Percentiles rank a stretch among this genome's conserved stretches.
Conservation (phyloP, 192 early-diverging fungal genomes). For the Haplosporangium gracile region DNA sequence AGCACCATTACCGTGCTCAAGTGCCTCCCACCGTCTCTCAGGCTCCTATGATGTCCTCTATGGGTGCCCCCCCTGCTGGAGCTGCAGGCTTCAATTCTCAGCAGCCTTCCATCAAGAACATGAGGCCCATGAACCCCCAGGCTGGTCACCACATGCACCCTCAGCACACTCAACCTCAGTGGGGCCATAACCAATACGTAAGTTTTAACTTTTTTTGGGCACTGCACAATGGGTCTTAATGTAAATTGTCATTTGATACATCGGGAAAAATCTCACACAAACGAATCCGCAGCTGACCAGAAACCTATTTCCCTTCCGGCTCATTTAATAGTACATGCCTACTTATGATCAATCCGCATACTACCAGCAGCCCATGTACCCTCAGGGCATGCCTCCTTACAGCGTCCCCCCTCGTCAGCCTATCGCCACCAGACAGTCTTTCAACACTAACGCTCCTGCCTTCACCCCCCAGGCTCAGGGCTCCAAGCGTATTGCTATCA, state of each 20-base stretch:
- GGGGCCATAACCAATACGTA: slow-evolving; percentile 30
- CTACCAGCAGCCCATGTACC: slow-evolving; percentile 39
- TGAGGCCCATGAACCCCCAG: slow-evolving; percentile 46
- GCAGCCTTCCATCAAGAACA: slow-evolving; percentile 39
- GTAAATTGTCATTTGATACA: not conserved
- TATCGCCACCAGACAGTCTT: slow-evolving; percentile 28
- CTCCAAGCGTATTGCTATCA: slow-evolving; percentile 77
- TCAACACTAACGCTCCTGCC: slow-evolving; percentile 26
- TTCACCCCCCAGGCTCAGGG: slow-evolving; percentile 54
- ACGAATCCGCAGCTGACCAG: no score
- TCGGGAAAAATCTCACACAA: no score
- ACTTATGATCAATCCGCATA: slow-evolving; percentile 13
- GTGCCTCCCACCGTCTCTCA: slow-evolving; percentile 38
- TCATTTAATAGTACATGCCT: slow-evolving; percentile 28
- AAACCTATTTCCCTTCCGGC: not conserved
- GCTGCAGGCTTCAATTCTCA: slow-evolving; percentile 35
- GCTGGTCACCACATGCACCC: slow-evolving; percentile 39
- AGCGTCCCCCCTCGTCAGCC: slow-evolving; percentile 50
- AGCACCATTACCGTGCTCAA: slow-evolving; percentile 53
- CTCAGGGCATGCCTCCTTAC: slow-evolving; percentile 48
- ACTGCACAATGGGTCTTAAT: not conserved
- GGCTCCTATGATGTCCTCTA: slow-evolving; percentile 49
- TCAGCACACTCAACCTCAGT: slow-evolving; percentile 24
- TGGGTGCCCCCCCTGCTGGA: slow-evolving; percentile 51
- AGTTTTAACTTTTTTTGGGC: not conserved